phyloP scores from a whole-genome alignment of 2,329 filamentous ascomycete species.

The Monosporascus sp. region DNA sequence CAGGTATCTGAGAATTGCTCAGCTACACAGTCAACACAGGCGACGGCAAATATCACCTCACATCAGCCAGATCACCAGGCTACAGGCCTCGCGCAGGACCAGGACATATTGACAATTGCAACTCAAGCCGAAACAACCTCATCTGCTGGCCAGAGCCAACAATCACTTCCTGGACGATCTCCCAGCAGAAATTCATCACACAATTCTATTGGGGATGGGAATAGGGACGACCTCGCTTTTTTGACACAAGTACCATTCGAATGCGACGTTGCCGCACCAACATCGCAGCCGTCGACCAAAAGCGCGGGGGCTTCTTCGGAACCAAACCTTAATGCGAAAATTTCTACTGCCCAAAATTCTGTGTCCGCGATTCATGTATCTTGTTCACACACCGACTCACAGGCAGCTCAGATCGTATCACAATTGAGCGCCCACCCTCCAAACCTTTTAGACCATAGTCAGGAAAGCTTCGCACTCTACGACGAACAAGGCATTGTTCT shows the following conservation, averaged over 20 bases:
- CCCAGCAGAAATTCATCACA: not conserved
- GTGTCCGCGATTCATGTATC: not conserved
- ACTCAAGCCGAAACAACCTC: conserved; percentile 1
- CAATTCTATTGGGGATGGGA: not conserved
- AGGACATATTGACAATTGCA: not conserved
- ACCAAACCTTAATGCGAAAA: not conserved
- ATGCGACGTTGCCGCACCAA: conserved; percentile 1
- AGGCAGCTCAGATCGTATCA: conserved; percentile 23
- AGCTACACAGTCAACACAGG: conserved; percentile 1
- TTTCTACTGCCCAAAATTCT: not conserved
- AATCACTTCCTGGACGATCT: not conserved
- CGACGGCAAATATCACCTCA: conserved; percentile 20
- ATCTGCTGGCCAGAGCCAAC: not conserved
- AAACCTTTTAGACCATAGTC: conserved; percentile 13
- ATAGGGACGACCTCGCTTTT: not conserved
- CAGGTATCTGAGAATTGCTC: not conserved
- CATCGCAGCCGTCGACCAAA: conserved; percentile 1
- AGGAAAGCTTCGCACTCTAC: conserved; percentile 15
- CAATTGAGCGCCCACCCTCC: conserved; percentile 15
- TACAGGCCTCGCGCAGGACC: conserved; percentile 1
- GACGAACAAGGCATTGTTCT: conserved; percentile 14
- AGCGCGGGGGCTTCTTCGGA: not conserved
- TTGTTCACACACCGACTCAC: conserved; percentile 14
- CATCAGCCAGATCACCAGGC: conserved; percentile 19
- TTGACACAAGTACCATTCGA: conserved; percentile 6